Evolutionary conservation across 1,139 yeast species (phyloP), one percentile per base, ranked within the genome.

Genomic region (Pichia sp.): DNA sequence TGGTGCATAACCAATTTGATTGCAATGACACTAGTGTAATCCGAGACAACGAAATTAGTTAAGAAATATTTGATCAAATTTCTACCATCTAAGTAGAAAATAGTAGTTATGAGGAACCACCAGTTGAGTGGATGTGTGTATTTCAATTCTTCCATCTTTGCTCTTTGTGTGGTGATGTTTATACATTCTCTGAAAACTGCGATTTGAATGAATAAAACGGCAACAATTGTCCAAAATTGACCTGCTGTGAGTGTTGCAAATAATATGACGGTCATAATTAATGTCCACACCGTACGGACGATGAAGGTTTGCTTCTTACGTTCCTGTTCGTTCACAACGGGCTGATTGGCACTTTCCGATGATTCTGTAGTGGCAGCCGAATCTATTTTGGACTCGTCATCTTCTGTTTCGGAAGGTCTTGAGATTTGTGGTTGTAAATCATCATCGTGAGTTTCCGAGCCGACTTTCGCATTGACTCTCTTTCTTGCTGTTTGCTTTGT

Each of bases 231-330:
- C 71, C 91, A 83, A 45, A 85, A 71, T 63, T 91, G 98, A 30
- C 99, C 99, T 4, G 93, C 80, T n/a, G 88, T 83, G 44, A 93
- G 71, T 27, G 85, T 73, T 24, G 76, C 67, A 56, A 90, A 78
- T 67, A 93, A 87, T 10, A 81, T 82, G 19, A 73, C 69, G 55
- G 93, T 85, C 98, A 93, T 91, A 27, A 93, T 90, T 59, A 93
- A 67, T 0, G 98, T 86, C 98, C 98, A 93, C 44, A 86, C 73
- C n/a, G 98, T 85, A 58, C 99, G 79, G 34, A 91, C 88, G 46
- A 89, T 66, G 62, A 93, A 90, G 40, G 90, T 87, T 67, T 83
- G 93, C 58, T 82, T 83, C 69, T 87, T 88, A 69, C 81, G 82
- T 57, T 81, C 85, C 45, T 62, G 63, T 55, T 77, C 83, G 52